Evolutionary conservation across 2,329 filamentous ascomycete genomes (phyloP), one percentile per base, ranked within the genome.

Genomic region (Neonectria hederae): DNA sequence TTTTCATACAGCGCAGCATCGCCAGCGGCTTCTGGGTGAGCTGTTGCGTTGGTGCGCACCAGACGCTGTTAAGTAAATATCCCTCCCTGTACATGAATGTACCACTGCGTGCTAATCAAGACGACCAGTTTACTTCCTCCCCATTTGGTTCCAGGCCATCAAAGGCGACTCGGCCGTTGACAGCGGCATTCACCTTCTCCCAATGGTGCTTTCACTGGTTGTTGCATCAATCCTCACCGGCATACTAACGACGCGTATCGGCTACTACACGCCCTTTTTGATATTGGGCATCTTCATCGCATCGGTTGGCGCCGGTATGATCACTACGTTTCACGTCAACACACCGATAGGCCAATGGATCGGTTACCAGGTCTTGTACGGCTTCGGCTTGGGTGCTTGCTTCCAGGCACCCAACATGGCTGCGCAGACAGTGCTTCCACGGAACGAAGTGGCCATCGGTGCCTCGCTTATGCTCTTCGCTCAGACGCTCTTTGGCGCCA

Each of bases 111-210:
- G n/a, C n/a, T 43, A 43, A 43, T 5, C 1, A 9, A 43, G 2
- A 43, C 9, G 2, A 2, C 7, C 40, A 68, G 76, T 80, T 5
- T 83, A 83, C 71, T 85, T 80, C 68, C 74, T 86, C 5, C 83
- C 84, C 11, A 78, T 86, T 59, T 87, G 83, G 81, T 86, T 84
- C 72, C 83, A 85, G 64, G 81, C 80, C 11, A 80, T 84, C 49
- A 74, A 81, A 55, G 81, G 74, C 9, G 62, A 67, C 19, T 67
- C 72, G 2, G 75, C 76, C 19, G 63, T 77, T 1, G 43, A 74
- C 3, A 74, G 74, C 0, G 76, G 76, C n/a, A 73, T 77, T 38
- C 69, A 69, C 14, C 64, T 72, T 2, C 68, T 78, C 1, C 75
- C 76, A 7, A 62, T 74, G 0, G 65, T 77, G 6, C 62, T 77